Base-by-base conservation (phyloP, 441 rosid species). In the Cnidoscolus chayamansa region DNA sequence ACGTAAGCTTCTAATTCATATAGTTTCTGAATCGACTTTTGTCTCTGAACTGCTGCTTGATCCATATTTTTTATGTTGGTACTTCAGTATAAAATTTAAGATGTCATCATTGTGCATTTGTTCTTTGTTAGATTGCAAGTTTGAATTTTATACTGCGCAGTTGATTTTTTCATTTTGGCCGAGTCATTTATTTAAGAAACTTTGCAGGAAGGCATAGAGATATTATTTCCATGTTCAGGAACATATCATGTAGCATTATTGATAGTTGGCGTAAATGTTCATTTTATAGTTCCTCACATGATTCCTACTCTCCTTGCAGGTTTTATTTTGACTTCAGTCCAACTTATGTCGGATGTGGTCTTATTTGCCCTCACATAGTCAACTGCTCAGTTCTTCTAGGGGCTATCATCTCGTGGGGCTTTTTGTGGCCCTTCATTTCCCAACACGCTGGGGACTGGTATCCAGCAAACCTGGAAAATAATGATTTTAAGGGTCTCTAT, bases 271-370 rank as follows among this genome's bases (percentile, higher is more conserved):
- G 3, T 74, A n/a, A 56, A 49, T 48, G 9, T 31, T 37, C 9
- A 45, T n/a, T 59, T 45, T 50, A 16, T 19, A 53, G 16, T 66
- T 63, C 49, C 30, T 76, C 64, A 77, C 40, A 15, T 60, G 63
- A 53, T 61, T 67, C 10, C 20, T 35, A 43, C 45, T 31, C 30
- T 72, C 49, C 64, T 32, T 79, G 43, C 89, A 93, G 98, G 84
- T 93, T 93, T 75, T 93, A 88, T 83, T 93, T 90, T 62, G 93
- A 90, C 87, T 93, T 93, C 76, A 88, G 93, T 84, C 98, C 98
- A 63, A 93, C 97, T 59, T 90, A 88, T 82, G 89, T 93, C 82
- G 98, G 98, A 77, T 90, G 95, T 65, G 98, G 98, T 63, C 95
- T 93, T 77, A 90, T 93, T 74, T 93, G 98, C 79, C 95, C 98